phyloP scores from a whole-genome alignment of 2,329 filamentous ascomycete genomes.

The Phyllachora maydis region DNA sequence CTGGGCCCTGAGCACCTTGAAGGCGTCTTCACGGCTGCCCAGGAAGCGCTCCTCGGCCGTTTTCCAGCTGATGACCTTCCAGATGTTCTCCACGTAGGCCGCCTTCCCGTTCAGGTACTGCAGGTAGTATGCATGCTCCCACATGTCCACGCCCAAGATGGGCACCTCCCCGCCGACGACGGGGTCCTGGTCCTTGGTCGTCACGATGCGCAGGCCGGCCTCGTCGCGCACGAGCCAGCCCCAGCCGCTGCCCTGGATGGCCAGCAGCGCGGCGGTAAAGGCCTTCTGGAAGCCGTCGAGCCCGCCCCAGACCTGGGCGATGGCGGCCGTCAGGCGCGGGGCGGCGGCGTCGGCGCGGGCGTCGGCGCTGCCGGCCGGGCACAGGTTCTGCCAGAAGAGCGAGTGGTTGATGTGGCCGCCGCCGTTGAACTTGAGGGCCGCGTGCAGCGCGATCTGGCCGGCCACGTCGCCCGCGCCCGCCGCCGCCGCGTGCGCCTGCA shows the following conservation, averaged over 20 bases:
- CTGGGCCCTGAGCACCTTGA: slow-evolving; percentile 20
- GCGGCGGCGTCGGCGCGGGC: slow-evolving; percentile 31
- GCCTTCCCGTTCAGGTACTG: slow-evolving; percentile 64
- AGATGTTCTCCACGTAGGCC: slow-evolving; percentile 56
- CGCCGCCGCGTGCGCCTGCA: slow-evolving; percentile 46
- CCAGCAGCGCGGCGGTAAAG: slow-evolving; percentile 44
- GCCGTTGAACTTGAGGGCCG: slow-evolving; percentile 47
- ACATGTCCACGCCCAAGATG: slow-evolving; percentile 69
- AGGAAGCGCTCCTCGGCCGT: slow-evolving; percentile 41
- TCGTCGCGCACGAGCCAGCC: slow-evolving; percentile 61
- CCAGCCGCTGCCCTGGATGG: slow-evolving; percentile 72
- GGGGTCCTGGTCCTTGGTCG: slow-evolving; percentile 75
- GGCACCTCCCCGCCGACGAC: slow-evolving; percentile 43
- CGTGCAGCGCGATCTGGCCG: slow-evolving; percentile 38
- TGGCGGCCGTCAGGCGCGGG: slow-evolving; percentile 38
- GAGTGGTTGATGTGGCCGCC: slow-evolving; percentile 47
- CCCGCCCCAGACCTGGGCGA: slow-evolving; percentile 47
- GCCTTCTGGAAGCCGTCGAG: slow-evolving; percentile 42
- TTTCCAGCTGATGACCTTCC: slow-evolving; percentile 64
- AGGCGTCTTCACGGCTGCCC: slow-evolving; percentile 22
- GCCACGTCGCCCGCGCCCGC: slow-evolving; percentile 30
- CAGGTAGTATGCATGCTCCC: slow-evolving; percentile 85
- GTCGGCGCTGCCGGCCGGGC: slow-evolving; percentile 35
- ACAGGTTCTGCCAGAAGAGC: slow-evolving; percentile 52
- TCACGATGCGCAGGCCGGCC: slow-evolving; percentile 44